A percentile compares a stretch with the other conserved stretches of the same genome.
These are phyloP conservation scores for Botrytis fragariae DNA, from an alignment of 2,329 filamentous ascomycete species.

Conservation along the genomic window DNA sequence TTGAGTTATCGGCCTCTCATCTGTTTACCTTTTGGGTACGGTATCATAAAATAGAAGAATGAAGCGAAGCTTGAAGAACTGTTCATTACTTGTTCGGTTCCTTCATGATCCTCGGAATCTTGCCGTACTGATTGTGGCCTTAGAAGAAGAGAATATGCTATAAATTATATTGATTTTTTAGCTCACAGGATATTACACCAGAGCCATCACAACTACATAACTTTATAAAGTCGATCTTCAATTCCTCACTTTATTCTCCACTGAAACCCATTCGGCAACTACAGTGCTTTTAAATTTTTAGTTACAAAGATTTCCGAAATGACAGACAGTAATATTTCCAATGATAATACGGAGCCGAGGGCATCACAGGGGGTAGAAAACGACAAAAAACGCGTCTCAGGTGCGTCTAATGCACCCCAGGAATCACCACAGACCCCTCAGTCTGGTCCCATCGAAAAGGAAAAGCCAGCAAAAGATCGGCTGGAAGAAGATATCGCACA, in stretches of 20 bases:
- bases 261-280: not conserved
- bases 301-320: not conserved
- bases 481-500: not conserved
- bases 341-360: not conserved
- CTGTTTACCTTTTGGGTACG: not conserved
- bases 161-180: not conserved
- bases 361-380: not conserved
- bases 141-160: not conserved
- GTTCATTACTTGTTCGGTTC: not conserved
- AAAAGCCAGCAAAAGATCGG: not conserved
- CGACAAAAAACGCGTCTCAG: not conserved
- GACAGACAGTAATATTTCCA: too few relatives aligned
- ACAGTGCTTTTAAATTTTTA: not conserved
- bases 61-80: not conserved
- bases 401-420: too few relatives aligned
- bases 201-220: accelerated
- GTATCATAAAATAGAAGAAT: not conserved
- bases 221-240: not conserved
- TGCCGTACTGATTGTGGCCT: not conserved
- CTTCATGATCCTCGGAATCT: not conserved
- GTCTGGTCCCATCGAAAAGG: accelerated
- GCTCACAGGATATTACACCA: not conserved
- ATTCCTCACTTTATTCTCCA: too few relatives aligned
- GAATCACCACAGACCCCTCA: not conserved
- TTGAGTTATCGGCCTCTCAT: not conserved